Evolutionary conservation across 352 stramenopile species (phyloP).

Genomic region (Phytophthora macrochlamydospora): DNA sequence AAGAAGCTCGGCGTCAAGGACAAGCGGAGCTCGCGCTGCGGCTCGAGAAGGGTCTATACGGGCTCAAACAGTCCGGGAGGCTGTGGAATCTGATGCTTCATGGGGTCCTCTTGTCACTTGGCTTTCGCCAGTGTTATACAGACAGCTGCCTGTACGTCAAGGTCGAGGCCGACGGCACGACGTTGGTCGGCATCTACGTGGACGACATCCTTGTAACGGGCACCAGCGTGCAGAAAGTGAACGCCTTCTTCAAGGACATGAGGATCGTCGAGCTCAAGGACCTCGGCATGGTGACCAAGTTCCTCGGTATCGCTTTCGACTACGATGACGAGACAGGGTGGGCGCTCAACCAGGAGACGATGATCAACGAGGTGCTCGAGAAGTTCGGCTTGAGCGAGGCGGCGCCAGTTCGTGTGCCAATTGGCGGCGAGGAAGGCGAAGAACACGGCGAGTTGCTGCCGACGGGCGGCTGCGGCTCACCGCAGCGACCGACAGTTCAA

Average conservation of each 20-base stretch:
- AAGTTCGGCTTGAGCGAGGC: conserved; percentile 9
- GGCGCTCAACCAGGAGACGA: conserved; percentile 5
- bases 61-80: conserved; percentile 30
- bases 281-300: conserved; percentile 10
- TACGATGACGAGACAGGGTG: conserved; percentile 1
- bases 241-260: conserved; percentile 23
- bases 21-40: conserved; percentile 16
- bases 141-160: conserved; percentile 38
- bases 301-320: conserved; percentile 8
- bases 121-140: conserved; percentile 25
- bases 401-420: conserved; percentile 7
- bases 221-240: conserved; percentile 1
- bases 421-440: conserved; percentile 7
- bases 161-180: neutral
- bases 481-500: conserved; percentile 7
- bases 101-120: conserved; percentile 7
- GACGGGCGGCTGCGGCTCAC: neutral
- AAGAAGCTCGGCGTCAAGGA: conserved; percentile 3
- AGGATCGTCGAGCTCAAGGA: conserved; percentile 13
- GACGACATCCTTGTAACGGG: conserved; percentile 36
- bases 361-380: conserved; percentile 8
- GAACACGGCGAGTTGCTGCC: conserved; percentile 8
- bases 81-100: conserved; percentile 32
- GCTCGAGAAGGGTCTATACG: conserved; percentile 36
- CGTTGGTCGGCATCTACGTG: conserved; percentile 26